These are phyloP conservation scores for Pelargonium nanum DNA, from an alignment of 345 rosid species.

Conservation along the genomic window DNA sequence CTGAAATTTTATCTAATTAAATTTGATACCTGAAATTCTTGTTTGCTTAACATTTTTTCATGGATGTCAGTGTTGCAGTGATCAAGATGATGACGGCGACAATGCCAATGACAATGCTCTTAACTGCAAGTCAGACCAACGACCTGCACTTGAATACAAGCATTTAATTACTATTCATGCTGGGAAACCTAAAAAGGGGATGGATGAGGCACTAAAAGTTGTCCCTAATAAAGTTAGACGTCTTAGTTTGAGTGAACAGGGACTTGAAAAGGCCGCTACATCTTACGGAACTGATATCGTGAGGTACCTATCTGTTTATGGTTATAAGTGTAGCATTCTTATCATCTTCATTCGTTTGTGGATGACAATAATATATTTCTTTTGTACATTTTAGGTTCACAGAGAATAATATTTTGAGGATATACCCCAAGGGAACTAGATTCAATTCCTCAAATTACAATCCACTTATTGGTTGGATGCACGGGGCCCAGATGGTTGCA, in stretches of 20 bases:
- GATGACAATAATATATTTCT: not conserved
- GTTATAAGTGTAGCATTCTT: not conserved
- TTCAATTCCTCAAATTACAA: slow-evolving; percentile 82
- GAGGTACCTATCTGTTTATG: slow-evolving; percentile 22
- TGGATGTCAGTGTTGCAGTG: slow-evolving; percentile 20
- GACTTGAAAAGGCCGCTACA: slow-evolving; percentile 46
- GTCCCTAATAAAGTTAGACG: slow-evolving; percentile 50
- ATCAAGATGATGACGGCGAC: slow-evolving; percentile 36
- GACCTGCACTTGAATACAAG: slow-evolving; percentile 25
- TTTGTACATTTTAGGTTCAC: slow-evolving; percentile 45
- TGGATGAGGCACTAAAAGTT: slow-evolving; percentile 26
- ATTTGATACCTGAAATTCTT: not conserved
- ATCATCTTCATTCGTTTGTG: not conserved
- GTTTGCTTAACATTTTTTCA: not conserved
- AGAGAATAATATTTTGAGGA: slow-evolving; percentile 60
- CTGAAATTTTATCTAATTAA: not conserved
- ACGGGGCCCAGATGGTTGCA: slow-evolving; percentile 99
- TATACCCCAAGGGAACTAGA: slow-evolving; percentile 85
- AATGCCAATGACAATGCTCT: slow-evolving; percentile 15
- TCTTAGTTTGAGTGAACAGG: slow-evolving; percentile 66
- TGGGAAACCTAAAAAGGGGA: slow-evolving; percentile 46
- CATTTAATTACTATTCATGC: slow-evolving; percentile 68
- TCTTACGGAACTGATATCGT: slow-evolving; percentile 47
- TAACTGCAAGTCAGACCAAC: not conserved
- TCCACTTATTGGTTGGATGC: slow-evolving; percentile 84